These are phyloP conservation scores for Hemerocallis citrina DNA, from an alignment of 106 monocot species.

Conservation along the genomic window DNA sequence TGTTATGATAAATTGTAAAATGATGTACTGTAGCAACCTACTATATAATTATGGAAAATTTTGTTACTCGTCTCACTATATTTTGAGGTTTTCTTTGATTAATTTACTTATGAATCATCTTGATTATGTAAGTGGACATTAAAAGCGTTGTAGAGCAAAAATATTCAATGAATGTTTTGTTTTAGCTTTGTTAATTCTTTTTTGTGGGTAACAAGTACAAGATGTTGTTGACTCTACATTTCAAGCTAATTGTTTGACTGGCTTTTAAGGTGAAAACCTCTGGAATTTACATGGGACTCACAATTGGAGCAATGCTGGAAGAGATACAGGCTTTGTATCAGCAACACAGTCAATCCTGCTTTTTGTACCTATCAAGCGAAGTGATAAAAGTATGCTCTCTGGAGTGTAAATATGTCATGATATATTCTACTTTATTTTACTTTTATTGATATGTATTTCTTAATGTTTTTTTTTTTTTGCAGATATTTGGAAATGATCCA, in stretches of 20 bases:
- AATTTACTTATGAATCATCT: too few species aligned
- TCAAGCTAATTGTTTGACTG: background rate
- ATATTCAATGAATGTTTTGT: too few species aligned
- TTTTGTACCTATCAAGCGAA: slow-evolving; percentile 97
- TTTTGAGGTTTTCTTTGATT: too few species aligned
- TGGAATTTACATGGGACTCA: slow-evolving; percentile 70
- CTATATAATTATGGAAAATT: too few species aligned
- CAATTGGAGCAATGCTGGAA: slow-evolving; percentile 87
- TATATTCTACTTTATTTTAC: slow-evolving; percentile 9
- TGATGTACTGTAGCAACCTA: too few species aligned
- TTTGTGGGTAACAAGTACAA: too few species aligned
- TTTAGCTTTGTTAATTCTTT: too few species aligned
- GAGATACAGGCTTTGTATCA: slow-evolving; percentile 74
- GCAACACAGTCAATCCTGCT: slow-evolving; percentile 83
- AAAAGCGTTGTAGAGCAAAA: too few species aligned
- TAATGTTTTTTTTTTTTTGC: slow-evolving; percentile 4
- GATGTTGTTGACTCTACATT: too few species aligned
- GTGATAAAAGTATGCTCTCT: slow-evolving; percentile 70
- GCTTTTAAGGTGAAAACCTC: slow-evolving; percentile 67
- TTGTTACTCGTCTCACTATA: too few species aligned
- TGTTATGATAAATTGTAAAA: too few species aligned
- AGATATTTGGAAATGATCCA: slow-evolving; percentile 97
- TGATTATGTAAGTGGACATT: too few species aligned
- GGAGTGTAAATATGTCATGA: background rate
- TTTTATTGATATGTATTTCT: slow-evolving; percentile 5